These are phyloP conservation scores for Alternaria ventricosa DNA, from an alignment of 2,329 filamentous ascomycete genomes.

Conservation along the genomic window DNA sequence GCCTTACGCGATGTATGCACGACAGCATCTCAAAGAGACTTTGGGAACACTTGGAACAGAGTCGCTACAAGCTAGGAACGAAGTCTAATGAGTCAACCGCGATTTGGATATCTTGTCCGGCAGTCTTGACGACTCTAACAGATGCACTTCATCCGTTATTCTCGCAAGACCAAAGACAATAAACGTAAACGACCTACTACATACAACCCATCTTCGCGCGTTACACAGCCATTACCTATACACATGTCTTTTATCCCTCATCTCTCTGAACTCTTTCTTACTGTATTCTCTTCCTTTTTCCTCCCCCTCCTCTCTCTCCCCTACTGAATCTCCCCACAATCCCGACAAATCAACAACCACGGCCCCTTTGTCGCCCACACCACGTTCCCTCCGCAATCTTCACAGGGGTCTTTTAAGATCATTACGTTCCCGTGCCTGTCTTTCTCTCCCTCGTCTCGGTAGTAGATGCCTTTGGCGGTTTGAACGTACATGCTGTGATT, in stretches of 20 bases:
- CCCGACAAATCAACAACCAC: slow-evolving; percentile 9
- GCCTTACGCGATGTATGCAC: no score
- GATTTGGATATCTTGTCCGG: no score
- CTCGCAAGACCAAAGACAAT: neutral
- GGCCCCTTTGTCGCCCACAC: slow-evolving; percentile 9
- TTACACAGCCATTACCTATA: neutral
- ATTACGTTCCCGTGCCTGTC: slow-evolving; percentile 4
- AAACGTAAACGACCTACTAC: neutral
- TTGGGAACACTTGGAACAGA: no score
- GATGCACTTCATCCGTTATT: neutral
- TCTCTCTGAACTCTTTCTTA: rapidly evolving
- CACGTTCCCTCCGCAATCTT: slow-evolving; percentile 1
- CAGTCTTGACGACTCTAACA: no score
- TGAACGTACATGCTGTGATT: neutral
- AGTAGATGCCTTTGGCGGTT: neutral
- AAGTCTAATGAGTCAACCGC: no score
- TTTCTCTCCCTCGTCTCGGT: slow-evolving; percentile 7
- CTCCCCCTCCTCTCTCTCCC: neutral
- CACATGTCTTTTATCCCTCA: neutral
- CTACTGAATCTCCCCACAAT: slow-evolving; percentile 8
- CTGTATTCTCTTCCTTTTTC: neutral
- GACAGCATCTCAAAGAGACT: no score
- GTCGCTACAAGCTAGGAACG: no score
- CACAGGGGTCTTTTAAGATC: neutral
- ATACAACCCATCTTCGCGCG: neutral